A percentile compares a stretch with the other conserved stretches of the same genome.
phyloP scores from a whole-genome alignment of 371 early-diverging fungal species.

The Circinella umbellata region DNA sequence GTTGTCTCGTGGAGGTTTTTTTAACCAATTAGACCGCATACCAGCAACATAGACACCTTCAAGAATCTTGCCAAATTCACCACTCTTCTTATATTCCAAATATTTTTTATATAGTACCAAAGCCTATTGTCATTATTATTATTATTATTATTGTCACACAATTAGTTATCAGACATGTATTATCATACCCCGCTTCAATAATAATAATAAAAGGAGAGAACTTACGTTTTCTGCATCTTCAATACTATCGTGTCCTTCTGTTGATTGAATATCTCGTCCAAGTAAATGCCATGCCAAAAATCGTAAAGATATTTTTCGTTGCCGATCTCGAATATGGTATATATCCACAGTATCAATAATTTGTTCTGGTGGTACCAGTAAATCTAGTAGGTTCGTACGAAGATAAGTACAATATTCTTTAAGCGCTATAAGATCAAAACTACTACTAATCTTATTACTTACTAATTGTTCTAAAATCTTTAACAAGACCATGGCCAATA shows the following conservation, averaged over 20 bases:
- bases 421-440: neutral
- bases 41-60: conserved; percentile 89
- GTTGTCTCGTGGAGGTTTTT: conserved; percentile 38
- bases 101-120: conserved; percentile 83
- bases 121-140: conserved; percentile 52
- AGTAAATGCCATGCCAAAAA: conserved; percentile 94
- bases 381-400: conserved; percentile 47
- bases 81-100: conserved; percentile 64
- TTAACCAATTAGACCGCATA: conserved; percentile 64
- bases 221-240: conserved; percentile 89
- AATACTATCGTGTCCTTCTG: conserved; percentile 87
- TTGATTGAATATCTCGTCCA: conserved; percentile 80
- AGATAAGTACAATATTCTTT: too few species aligned
- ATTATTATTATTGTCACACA: neutral
- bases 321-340: conserved; percentile 80
- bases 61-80: conserved; percentile 72
- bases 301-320: conserved; percentile 83
- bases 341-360: conserved; percentile 93
- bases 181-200: neutral
- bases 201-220: too few species aligned
- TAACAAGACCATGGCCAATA: conserved; percentile 93
- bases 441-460: conserved; percentile 20
- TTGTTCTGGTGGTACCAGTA: conserved; percentile 85
- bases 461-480: conserved; percentile 93
- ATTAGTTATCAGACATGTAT: neutral